Percentiles rank a stretch among this genome's conserved stretches.
Conservation (phyloP, 2,329 filamentous ascomycete genomes). For the Colletotrichum chrysophilum region DNA sequence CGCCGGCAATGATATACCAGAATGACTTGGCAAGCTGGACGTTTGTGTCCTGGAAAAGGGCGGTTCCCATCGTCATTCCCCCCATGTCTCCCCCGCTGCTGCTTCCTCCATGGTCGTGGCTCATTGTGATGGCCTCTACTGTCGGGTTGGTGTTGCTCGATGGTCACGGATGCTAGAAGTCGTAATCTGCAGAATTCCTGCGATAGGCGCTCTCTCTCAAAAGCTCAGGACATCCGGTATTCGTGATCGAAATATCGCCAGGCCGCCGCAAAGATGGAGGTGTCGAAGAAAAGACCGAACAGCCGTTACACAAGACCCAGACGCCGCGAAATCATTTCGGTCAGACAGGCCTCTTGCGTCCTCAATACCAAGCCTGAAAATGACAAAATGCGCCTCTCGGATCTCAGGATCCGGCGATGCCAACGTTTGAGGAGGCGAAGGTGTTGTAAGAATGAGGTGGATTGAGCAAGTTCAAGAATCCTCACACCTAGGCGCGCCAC, state of each 20-base stretch:
- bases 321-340: background rate
- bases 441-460: background rate
- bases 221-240: fast-evolving
- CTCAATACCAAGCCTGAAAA: background rate
- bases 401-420: background rate
- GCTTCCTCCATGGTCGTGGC: conserved; percentile 25
- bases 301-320: background rate
- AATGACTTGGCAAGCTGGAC: conserved; percentile 57
- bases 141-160: background rate
- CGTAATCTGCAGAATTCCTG: fast-evolving
- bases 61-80: conserved; percentile 34
- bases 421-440: background rate
- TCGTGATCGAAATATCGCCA: background rate
- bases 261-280: background rate
- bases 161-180: background rate
- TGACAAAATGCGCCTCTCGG: background rate
- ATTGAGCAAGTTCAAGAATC: conserved; percentile 25
- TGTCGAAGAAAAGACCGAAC: background rate
- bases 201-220: fast-evolving
- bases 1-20: conserved; percentile 63
- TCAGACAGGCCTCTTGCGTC: background rate
- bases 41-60: conserved; percentile 50
- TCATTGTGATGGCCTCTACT: background rate
- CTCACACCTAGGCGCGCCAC: background rate
- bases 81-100: conserved; percentile 8